These are phyloP conservation scores for Miscanthus lutarioriparius DNA, from an alignment of 176 grass and related monocot species.

Conservation along the genomic window DNA sequence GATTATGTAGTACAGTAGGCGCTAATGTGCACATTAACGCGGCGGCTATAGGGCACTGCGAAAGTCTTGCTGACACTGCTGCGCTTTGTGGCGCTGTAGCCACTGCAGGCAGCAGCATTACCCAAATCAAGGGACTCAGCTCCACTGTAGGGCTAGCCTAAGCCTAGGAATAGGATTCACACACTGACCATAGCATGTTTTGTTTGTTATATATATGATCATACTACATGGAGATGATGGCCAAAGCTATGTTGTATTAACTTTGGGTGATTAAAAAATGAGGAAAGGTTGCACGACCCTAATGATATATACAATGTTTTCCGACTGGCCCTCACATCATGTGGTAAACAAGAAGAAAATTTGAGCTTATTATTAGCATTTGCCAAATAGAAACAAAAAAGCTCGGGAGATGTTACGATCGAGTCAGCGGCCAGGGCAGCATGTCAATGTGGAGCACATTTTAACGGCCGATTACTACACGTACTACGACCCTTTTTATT, in stretches of 20 bases:
- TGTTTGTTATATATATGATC: not conserved
- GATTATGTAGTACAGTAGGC: constrained; percentile 12
- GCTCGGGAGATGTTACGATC: not conserved
- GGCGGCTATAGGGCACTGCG: constrained; percentile 35
- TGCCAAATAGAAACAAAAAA: too few relatives aligned
- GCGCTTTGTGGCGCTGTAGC: constrained; percentile 41
- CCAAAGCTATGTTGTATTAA: not conserved
- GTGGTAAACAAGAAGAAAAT: not conserved
- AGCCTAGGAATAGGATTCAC: not conserved
- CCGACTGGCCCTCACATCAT: not conserved
- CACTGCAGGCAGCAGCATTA: constrained; percentile 37
- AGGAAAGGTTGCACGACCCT: not conserved
- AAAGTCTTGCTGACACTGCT: constrained; percentile 20
- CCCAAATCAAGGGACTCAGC: constrained; percentile 46
- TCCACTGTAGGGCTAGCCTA: not conserved
- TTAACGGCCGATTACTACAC: not conserved
- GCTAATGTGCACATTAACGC: constrained; percentile 21
- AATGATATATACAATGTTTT: not conserved
- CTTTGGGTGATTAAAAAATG: not conserved
- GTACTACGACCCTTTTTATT: not conserved
- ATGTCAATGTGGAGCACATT: not conserved
- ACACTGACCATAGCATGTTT: not conserved
- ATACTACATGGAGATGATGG: not conserved
- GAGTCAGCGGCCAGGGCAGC: not conserved
- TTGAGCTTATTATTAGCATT: not conserved